phyloP scores from a whole-genome alignment of 2,329 filamentous ascomycete genomes.

The Paraphaeosphaeria minitans region DNA sequence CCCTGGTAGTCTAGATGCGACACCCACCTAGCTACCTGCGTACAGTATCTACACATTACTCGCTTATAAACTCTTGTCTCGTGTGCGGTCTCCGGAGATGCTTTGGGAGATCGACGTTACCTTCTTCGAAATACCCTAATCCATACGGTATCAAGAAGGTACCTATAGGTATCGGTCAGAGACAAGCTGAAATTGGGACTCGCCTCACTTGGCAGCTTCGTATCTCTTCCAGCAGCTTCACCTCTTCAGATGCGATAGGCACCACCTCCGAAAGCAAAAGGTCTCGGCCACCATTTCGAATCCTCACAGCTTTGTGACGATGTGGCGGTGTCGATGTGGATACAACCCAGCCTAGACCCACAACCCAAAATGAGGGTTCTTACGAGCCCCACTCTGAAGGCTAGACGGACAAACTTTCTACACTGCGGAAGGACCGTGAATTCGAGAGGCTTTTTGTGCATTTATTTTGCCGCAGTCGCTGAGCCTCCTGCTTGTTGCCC shows the following conservation, averaged over 20 bases:
- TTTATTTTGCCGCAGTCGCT: neutral
- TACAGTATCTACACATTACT: neutral
- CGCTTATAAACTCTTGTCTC: neutral
- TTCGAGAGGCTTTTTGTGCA: neutral
- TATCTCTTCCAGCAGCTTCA: neutral
- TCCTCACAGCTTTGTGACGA: neutral
- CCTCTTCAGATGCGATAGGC: too few relatives aligned
- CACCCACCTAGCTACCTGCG: neutral
- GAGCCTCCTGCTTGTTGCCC: neutral
- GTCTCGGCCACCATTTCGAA: neutral
- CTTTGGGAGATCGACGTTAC: neutral
- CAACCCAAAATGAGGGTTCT: neutral
- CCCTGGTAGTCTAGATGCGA: too few relatives aligned
- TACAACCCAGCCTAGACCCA: neutral
- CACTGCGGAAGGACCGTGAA: neutral
- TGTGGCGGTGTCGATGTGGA: neutral
- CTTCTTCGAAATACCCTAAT: too few relatives aligned
- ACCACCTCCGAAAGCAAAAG: neutral
- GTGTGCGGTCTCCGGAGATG: neutral
- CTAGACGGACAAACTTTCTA: neutral
- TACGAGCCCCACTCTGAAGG: neutral
- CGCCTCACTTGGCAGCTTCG: neutral
- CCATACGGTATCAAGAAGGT: too few relatives aligned
- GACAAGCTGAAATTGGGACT: neutral
- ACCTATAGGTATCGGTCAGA: too few relatives aligned